Conservation (phyloP, 1,139 yeast genomes). For the Yamadazyma sp. region DNA sequence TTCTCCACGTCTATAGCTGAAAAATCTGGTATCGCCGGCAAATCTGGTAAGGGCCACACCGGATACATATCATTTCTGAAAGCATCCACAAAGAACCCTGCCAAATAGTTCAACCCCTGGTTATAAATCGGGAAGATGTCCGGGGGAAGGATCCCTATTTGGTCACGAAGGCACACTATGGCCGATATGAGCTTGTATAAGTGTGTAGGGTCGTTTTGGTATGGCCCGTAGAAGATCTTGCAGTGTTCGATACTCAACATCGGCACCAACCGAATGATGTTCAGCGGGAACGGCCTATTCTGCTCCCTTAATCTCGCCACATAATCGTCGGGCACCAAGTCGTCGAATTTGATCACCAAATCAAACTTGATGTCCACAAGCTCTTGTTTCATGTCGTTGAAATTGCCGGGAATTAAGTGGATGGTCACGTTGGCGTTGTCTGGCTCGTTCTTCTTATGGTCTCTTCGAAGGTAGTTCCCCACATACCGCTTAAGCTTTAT, state of each 20-base stretch:
- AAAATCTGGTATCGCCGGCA: slow-evolving; percentile 62
- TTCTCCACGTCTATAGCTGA: slow-evolving; percentile 75
- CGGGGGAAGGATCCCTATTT: slow-evolving; percentile 82
- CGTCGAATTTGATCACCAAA: slow-evolving; percentile 69
- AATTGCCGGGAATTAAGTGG: slow-evolving; percentile 47
- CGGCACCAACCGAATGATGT: slow-evolving; percentile 70
- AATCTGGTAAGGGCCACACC: slow-evolving; percentile 79
- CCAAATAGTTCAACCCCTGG: slow-evolving; percentile 62
- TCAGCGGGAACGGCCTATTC: slow-evolving; percentile 39
- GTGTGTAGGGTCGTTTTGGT: slow-evolving; percentile 36
- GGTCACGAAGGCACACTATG: slow-evolving; percentile 76
- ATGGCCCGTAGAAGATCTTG: slow-evolving; percentile 31
- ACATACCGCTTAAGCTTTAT: slow-evolving; percentile 57
- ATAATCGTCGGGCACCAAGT: slow-evolving; percentile 48
- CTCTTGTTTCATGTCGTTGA: slow-evolving; percentile 29
- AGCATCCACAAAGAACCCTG: slow-evolving; percentile 55
- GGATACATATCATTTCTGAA: slow-evolving; percentile 31
- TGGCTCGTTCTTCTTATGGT: slow-evolving; percentile 27
- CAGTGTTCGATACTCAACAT: slow-evolving; percentile 84
- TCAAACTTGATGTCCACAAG: slow-evolving; percentile 47
- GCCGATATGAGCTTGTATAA: slow-evolving; percentile 76
- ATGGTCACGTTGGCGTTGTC: slow-evolving; percentile 23
- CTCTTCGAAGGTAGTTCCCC: slow-evolving; percentile 50
- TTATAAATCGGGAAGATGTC: slow-evolving; percentile 75
- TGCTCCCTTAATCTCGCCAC: slow-evolving; percentile 32